Base-by-base conservation (phyloP, 2,329 filamentous ascomycete genomes). In the Seiridium cupressi region DNA sequence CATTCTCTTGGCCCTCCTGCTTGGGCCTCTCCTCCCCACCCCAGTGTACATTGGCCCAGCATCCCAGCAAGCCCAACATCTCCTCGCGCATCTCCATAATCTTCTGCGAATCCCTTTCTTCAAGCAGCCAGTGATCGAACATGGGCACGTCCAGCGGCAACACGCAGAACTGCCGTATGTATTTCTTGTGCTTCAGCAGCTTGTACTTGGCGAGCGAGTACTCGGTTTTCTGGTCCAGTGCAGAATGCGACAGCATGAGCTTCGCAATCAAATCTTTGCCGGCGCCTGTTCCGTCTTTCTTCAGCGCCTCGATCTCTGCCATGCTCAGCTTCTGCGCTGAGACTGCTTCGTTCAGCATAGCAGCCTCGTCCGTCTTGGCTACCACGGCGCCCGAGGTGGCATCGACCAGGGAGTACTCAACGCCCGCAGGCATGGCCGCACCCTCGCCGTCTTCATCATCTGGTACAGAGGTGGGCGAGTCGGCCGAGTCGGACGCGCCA, bases 151-250 rank as follows among this genome's bases (percentile, higher is more conserved):
- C 93, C 66, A 98, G 77, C 0, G 94, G 94, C 56, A 96, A 74
- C 1, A 95, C 86, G 0, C 90, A 92, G 70, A 99, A 98, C 10
- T 93, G 84, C 68, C 90, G 89, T 64, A 98, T 84, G 73, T 96
- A 98, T 76, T 99, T 99, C 72, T 89, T 93, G 64, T 91, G 90
- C 79, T 99, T 99, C 51, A 96, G 83, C 18, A 98, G 80, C 70
- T 95, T 97, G 76, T 99, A 99, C 75, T 99, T 99, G 48, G 94
- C 93, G 60, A 97, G 80, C 2, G 93, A 96, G 70, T 96, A 99
- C 0, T 88, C 84, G 0, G 95, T 98, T 81, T 99, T 99, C 77
- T 98, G 90, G 66, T 96, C 93, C 48, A 99, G 83, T 1, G 89
- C 91, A 18, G 91, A 89, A 74, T 99, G 95, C 48, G 93, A 95